Conservation (phyloP, 1,139 yeast genomes). For the Suzukiozyma palmioleophila region DNA sequence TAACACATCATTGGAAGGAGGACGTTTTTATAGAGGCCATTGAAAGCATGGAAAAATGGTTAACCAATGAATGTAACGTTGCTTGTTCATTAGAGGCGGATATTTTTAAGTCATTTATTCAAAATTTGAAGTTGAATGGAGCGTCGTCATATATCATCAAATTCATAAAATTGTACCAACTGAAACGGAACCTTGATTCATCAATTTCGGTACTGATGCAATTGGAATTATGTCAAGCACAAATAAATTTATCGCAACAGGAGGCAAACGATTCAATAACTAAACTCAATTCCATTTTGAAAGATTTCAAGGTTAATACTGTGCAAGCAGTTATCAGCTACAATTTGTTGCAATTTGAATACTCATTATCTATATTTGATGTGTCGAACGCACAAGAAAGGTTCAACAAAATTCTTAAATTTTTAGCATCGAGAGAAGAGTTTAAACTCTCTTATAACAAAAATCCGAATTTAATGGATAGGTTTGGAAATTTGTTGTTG, state of each 20-base stretch:
- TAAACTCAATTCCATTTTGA: slow-evolving; percentile 14
- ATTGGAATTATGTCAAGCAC: slow-evolving; percentile 13
- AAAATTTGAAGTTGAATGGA: slow-evolving; percentile 34
- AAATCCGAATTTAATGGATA: slow-evolving; percentile 18
- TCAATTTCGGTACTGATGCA: slow-evolving; percentile 10
- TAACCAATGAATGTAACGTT: slow-evolving; percentile 2
- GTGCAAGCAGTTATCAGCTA: slow-evolving; percentile 18
- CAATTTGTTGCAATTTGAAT: slow-evolving; percentile 31
- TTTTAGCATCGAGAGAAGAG: slow-evolving; percentile 26
- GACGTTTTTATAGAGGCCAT: slow-evolving; percentile 11
- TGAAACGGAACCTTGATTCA: slow-evolving; percentile 6
- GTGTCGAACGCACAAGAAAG: slow-evolving; percentile 17
- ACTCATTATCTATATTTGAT: slow-evolving; percentile 14
- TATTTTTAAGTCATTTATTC: slow-evolving; percentile 26
- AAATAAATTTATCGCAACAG: slow-evolving; percentile 9
- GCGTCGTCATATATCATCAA: slow-evolving; percentile 23
- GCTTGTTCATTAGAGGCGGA: slow-evolving; percentile 19
- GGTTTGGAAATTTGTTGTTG: slow-evolving; percentile 29
- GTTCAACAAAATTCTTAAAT: slow-evolving; percentile 18
- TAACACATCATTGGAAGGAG: slow-evolving; percentile 20
- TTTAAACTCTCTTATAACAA: slow-evolving; percentile 17
- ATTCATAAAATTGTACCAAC: slow-evolving; percentile 14
- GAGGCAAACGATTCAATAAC: slow-evolving; percentile 14
- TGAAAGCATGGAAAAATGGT: slow-evolving; percentile 9
- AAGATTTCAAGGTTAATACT: slow-evolving; percentile 7